These are phyloP conservation scores for Clonostachys chloroleuca DNA, from an alignment of 2,329 filamentous ascomycete genomes.

Conservation along the genomic window DNA sequence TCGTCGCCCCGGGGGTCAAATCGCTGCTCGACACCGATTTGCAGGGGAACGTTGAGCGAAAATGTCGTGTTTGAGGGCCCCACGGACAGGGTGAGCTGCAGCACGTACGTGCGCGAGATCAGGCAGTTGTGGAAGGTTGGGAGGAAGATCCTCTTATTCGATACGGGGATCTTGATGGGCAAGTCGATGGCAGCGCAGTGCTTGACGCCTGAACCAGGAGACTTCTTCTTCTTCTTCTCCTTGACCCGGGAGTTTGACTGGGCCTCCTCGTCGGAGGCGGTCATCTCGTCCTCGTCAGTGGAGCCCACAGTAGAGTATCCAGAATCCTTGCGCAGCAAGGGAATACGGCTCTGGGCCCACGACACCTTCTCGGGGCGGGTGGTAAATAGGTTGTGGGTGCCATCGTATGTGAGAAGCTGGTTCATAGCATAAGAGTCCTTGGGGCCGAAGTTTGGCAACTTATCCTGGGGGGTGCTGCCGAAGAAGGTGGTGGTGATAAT, in stretches of 20 bases:
- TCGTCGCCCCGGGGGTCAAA: slow-evolving; percentile 20
- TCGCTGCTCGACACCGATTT: slow-evolving; percentile 39
- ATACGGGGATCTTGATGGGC: slow-evolving; percentile 40
- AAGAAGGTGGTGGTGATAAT: slow-evolving; percentile 48
- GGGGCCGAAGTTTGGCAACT: slow-evolving; percentile 46
- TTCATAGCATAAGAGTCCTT: slow-evolving; percentile 31
- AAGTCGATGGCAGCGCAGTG: slow-evolving; percentile 38
- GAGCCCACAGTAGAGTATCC: slow-evolving; percentile 38
- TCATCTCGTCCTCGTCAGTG: slow-evolving; percentile 20
- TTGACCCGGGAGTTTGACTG: not conserved
- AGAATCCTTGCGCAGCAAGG: slow-evolving; percentile 40
- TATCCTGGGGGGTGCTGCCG: slow-evolving; percentile 35
- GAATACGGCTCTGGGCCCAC: slow-evolving; percentile 34
- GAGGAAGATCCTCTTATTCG: slow-evolving; percentile 44
- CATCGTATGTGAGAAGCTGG: slow-evolving; percentile 40
- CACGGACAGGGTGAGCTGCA: slow-evolving; percentile 39
- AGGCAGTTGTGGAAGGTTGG: slow-evolving; percentile 57
- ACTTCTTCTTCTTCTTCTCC: slow-evolving; percentile 13
- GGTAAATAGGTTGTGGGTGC: slow-evolving; percentile 32
- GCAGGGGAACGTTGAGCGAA: slow-evolving; percentile 42
- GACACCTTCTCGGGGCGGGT: slow-evolving; percentile 23
- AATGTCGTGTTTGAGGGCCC: slow-evolving; percentile 36
- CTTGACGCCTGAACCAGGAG: slow-evolving; percentile 21
- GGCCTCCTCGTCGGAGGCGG: slow-evolving; percentile 20
- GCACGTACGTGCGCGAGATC: slow-evolving; percentile 47